Evolutionary conservation across 2,329 filamentous ascomycete genomes (phyloP).

Genomic region (Xylaria sp.): DNA sequence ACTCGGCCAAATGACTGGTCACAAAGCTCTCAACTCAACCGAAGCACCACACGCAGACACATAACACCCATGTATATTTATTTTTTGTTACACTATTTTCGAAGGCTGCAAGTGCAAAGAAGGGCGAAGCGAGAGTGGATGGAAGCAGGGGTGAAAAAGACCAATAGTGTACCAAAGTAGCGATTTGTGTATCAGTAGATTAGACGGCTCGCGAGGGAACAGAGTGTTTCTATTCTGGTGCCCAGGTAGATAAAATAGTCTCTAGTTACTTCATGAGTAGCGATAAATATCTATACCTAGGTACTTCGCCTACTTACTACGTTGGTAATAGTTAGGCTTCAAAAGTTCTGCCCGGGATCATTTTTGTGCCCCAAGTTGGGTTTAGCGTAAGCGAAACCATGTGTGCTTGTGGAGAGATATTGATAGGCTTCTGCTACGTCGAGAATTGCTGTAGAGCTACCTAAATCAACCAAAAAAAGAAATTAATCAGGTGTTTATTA

Average conservation of each 20-base stretch:
- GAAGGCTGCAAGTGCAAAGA: slow-evolving; percentile 18
- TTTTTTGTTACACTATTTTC: slow-evolving; percentile 31
- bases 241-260: not conserved
- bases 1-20: slow-evolving; percentile 31
- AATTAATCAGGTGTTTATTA: not conserved
- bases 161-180: slow-evolving; percentile 27
- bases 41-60: slow-evolving; percentile 37
- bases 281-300: not conserved
- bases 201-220: slow-evolving; percentile 16
- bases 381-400: slow-evolving; percentile 17
- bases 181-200: slow-evolving; percentile 29
- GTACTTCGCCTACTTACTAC: not conserved
- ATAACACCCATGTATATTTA: slow-evolving; percentile 32
- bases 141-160: slow-evolving; percentile 26
- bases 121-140: slow-evolving; percentile 3
- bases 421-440: not conserved
- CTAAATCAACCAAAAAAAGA: not conserved
- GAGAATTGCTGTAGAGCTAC: not conserved
- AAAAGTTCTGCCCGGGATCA: slow-evolving; percentile 37
- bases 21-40: slow-evolving; percentile 49
- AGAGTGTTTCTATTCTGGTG: not conserved
- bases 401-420: too few relatives aligned
- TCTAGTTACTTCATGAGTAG: not conserved
- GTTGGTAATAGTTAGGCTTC: not conserved
- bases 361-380: slow-evolving; percentile 19